Conservation (phyloP, 2,329 filamentous ascomycete species). For the Orbilia javanica region DNA sequence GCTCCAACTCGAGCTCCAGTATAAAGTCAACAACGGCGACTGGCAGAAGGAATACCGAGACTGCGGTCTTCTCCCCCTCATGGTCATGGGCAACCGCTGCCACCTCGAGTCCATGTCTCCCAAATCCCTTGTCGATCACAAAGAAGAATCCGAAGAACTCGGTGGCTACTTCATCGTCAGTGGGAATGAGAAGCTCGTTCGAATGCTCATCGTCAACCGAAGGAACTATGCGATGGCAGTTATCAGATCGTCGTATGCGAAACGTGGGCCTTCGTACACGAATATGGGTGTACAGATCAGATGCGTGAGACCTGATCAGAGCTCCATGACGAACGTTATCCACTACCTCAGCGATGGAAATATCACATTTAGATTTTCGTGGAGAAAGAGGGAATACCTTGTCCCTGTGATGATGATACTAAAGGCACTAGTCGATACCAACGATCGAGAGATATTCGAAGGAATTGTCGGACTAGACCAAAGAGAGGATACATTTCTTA, state of each 20-base stretch:
- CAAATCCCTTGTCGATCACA: conserved; percentile 81
- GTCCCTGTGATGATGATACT: conserved; percentile 96
- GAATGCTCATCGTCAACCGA: conserved; percentile 88
- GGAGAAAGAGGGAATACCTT: conserved; percentile 97
- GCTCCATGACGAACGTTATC: conserved; percentile 94
- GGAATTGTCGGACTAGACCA: conserved; percentile 75
- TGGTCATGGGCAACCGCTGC: conserved; percentile 86
- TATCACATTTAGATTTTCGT: conserved; percentile 96
- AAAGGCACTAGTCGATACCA: conserved; percentile 94
- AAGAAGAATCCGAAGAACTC: conserved; percentile 95
- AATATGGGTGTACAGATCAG: conserved; percentile 90
- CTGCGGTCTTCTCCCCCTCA: conserved; percentile 88
- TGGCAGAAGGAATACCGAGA: conserved; percentile 85
- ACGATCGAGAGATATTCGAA: conserved; percentile 95
- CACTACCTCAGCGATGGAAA: conserved; percentile 97
- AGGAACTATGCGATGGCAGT: conserved; percentile 97
- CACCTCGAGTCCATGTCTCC: conserved; percentile 89
- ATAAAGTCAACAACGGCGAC: conserved; percentile 86
- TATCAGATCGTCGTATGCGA: conserved; percentile 87
- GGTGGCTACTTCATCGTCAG: conserved; percentile 98
- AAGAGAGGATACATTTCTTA: conserved; percentile 86
- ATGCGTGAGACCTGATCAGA: conserved; percentile 95
- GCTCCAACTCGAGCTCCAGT: conserved; percentile 85
- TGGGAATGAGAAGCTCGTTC: conserved; percentile 95
- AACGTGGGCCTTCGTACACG: conserved; percentile 87